phyloP scores from a whole-genome alignment of 2,329 filamentous ascomycete species.

The Trichoderma endophyticum region DNA sequence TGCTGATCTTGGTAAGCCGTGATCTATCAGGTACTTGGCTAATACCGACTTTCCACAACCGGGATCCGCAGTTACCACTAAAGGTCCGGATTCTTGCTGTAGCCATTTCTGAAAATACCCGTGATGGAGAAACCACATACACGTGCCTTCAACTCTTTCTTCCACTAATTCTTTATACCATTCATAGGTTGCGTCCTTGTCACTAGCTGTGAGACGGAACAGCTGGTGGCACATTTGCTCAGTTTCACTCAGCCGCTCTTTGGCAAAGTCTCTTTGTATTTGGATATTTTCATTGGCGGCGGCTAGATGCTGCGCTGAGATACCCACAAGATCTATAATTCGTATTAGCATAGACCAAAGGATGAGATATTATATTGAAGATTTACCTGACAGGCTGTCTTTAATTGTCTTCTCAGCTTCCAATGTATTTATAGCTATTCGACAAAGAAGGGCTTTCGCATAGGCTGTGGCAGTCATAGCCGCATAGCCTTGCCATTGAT shows the following conservation, averaged over 20 bases:
- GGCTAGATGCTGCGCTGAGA: background rate
- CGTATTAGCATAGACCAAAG: background rate
- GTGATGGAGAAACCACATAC: background rate
- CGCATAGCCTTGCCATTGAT: background rate
- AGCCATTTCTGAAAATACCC: background rate
- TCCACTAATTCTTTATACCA: background rate
- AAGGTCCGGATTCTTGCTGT: background rate
- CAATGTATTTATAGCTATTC: background rate
- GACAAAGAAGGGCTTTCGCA: background rate
- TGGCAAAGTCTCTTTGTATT: background rate
- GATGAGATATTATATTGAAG: background rate
- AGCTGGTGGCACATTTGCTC: background rate
- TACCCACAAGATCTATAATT: fast-evolving
- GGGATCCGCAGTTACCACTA: background rate
- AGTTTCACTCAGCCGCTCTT: background rate
- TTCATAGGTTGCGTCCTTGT: background rate
- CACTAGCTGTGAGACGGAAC: background rate
- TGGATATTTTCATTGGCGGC: background rate
- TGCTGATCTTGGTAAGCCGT: background rate
- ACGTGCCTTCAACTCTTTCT: background rate
- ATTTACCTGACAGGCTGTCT: background rate
- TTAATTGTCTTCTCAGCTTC: background rate
- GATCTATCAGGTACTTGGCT: background rate
- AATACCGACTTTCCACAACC: background rate
- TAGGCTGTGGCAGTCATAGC: background rate